phyloP scores from a whole-genome alignment of 139 green algal species.

The Coelastrella sp. region DNA sequence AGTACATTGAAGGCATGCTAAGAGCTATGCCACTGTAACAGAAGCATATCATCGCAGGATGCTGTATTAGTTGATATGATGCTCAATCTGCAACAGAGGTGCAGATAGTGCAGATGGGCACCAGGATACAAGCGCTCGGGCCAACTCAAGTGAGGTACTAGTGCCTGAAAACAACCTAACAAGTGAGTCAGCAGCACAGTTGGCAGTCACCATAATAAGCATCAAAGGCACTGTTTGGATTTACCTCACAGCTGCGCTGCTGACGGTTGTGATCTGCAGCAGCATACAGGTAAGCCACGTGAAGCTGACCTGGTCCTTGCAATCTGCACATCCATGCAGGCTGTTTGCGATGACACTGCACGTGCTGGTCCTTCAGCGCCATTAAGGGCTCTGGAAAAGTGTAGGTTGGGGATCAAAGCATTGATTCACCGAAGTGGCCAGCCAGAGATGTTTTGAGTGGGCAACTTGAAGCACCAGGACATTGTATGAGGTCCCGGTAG shows the following conservation, averaged over 20 bases:
- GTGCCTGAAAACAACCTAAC: too few relatives aligned
- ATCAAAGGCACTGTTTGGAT: neutral
- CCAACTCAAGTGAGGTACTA: too few relatives aligned
- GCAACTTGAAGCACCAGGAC: constrained; percentile 54
- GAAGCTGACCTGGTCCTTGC: too few relatives aligned
- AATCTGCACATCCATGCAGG: neutral
- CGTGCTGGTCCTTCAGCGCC: constrained; percentile 1
- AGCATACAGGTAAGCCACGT: too few relatives aligned
- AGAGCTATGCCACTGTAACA: constrained; percentile 10
- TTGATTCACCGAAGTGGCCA: constrained; percentile 37
- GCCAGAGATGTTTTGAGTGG: constrained; percentile 21
- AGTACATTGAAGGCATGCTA: constrained; percentile 26
- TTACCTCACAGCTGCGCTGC: neutral
- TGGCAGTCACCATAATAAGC: neutral
- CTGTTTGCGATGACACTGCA: constrained; percentile 22
- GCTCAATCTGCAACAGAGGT: neutral
- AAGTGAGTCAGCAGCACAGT: constrained; percentile 45
- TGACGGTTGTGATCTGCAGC: neutral
- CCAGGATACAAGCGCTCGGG: constrained; percentile 14
- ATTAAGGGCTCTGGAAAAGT: constrained; percentile 48
- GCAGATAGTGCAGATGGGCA: constrained; percentile 25
- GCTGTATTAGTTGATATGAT: neutral
- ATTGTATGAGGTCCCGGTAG: too few relatives aligned
- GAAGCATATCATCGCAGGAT: neutral
- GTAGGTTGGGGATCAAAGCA: constrained; percentile 41